Evolutionary conservation across 371 early-diverging fungal species (phyloP).

Genomic region (Saksenaea vasiformis): DNA sequence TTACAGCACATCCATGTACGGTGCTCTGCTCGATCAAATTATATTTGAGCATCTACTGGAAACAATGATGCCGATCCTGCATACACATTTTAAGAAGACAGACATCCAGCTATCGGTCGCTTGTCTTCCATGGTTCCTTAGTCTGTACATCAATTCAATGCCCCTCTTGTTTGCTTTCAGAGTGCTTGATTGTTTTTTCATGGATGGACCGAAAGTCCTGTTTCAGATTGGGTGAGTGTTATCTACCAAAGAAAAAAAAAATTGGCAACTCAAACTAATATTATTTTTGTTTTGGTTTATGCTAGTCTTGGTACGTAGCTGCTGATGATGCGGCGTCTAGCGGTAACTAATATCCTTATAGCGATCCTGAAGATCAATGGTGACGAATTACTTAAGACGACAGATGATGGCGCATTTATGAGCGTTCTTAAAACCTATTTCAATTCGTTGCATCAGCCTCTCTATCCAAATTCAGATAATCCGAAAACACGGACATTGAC

Average conservation of each 20-base stretch:
- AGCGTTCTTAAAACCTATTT: constrained; percentile 79
- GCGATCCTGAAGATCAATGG: constrained; percentile 93
- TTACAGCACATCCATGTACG: constrained; percentile 97
- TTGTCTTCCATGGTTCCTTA: constrained; percentile 95
- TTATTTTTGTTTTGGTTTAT: constrained; percentile 14
- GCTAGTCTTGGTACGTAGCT: not conserved
- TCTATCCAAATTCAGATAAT: constrained; percentile 55
- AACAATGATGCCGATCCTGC: constrained; percentile 76
- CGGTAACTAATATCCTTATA: not conserved
- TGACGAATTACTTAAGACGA: constrained; percentile 76
- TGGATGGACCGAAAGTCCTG: constrained; percentile 92
- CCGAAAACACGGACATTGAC: constrained; percentile 58
- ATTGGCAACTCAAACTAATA: not conserved
- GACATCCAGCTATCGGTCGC: constrained; percentile 95
- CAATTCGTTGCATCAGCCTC: constrained; percentile 64
- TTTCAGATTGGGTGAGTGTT: constrained; percentile 84
- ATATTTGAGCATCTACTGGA: constrained; percentile 89
- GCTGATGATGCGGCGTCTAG: not conserved
- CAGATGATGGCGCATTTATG: constrained; percentile 93
- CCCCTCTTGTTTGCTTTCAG: constrained; percentile 87
- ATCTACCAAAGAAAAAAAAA: not conserved
- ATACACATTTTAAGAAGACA: constrained; percentile 76
- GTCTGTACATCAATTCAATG: constrained; percentile 93
- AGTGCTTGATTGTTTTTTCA: constrained; percentile 92
- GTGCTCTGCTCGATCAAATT: constrained; percentile 92